Evolutionary conservation across 2,329 filamentous ascomycete species (phyloP).

Genomic region (Didymella lethalis): DNA sequence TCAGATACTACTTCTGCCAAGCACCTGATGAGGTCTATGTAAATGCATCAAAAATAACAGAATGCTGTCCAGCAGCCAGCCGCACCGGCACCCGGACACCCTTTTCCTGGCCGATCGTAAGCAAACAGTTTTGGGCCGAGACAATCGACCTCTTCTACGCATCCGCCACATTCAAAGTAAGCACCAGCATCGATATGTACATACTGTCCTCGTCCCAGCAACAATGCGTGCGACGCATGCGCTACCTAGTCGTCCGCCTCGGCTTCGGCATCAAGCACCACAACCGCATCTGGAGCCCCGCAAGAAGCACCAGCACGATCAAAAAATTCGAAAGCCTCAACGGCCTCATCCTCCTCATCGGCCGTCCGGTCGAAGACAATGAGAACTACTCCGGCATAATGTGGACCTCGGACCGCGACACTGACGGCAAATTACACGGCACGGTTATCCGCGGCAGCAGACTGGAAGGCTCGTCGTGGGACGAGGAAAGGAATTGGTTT

Average conservation of each 20-base stretch:
- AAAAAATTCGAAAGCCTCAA: slow-evolving; percentile 7
- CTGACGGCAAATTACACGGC: background rate
- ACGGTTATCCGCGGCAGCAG: slow-evolving; percentile 4
- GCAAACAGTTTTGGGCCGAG: slow-evolving; percentile 13
- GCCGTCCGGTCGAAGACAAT: slow-evolving; percentile 6
- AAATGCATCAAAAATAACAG: background rate
- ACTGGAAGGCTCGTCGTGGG: slow-evolving; percentile 1
- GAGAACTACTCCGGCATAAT: slow-evolving; percentile 13
- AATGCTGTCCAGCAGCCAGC: slow-evolving; percentile 3
- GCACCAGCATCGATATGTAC: slow-evolving; percentile 12
- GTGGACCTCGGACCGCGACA: background rate
- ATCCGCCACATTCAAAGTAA: slow-evolving; percentile 12
- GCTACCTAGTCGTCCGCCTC: slow-evolving; percentile 4
- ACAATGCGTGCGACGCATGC: slow-evolving; percentile 14
- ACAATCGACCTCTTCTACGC: slow-evolving; percentile 1
- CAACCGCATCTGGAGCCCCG: slow-evolving; percentile 12
- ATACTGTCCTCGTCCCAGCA: slow-evolving; percentile 15
- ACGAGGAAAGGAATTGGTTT: slow-evolving; percentile 3
- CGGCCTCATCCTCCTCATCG: slow-evolving; percentile 6
- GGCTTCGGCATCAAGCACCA: slow-evolving; percentile 15
- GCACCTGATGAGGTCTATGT: background rate
- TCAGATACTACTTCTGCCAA: slow-evolving; percentile 9
- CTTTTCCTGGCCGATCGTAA: slow-evolving; percentile 20
- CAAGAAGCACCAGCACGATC: slow-evolving; percentile 1
- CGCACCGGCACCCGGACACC: background rate